Percentiles rank a stretch among this genome's conserved stretches.
Evolutionary conservation across 768 basidiomycete species (phyloP).

Genomic region (Tephrocybe sp.): DNA sequence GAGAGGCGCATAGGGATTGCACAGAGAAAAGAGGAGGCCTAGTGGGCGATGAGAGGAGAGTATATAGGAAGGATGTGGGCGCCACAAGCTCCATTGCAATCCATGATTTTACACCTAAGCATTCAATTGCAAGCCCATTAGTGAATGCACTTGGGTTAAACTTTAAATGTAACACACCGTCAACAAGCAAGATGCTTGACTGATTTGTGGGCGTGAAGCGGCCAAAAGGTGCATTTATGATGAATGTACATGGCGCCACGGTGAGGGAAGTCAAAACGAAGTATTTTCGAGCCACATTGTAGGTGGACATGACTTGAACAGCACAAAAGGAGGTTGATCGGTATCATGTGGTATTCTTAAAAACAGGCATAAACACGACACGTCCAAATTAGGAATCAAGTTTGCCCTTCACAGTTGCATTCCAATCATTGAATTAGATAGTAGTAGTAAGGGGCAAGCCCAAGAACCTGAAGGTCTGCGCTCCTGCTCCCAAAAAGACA

Average conservation of each 20-base stretch:
- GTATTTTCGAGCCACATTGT: constrained; percentile 14
- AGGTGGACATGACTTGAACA: constrained; percentile 2
- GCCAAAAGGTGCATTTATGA: constrained; percentile 63
- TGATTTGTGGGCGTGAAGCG: constrained; percentile 56
- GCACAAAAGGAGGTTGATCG: not conserved
- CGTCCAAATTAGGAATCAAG: too few species aligned
- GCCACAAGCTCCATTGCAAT: constrained; percentile 76
- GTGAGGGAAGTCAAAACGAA: constrained; percentile 5
- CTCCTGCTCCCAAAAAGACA: too few species aligned
- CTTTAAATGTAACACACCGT: constrained; percentile 40
- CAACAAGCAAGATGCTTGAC: constrained; percentile 46
- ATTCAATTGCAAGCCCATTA: not conserved
- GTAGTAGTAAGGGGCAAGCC: too few species aligned
- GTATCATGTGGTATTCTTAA: too few species aligned
- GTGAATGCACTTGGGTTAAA: constrained; percentile 1
- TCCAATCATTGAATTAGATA: too few species aligned
- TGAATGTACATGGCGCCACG: constrained; percentile 21
- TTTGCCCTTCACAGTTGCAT: too few species aligned
- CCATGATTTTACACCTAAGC: constrained; percentile 50
- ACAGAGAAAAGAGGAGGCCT: constrained; percentile 33
- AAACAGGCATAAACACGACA: too few species aligned
- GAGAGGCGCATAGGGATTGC: constrained; percentile 48
- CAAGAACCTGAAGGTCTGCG: too few species aligned
- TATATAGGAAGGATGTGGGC: constrained; percentile 52
- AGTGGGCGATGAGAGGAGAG: constrained; percentile 46